Base-by-base conservation (phyloP, 371 early-diverging fungal species). In the Mortierella sp. region DNA sequence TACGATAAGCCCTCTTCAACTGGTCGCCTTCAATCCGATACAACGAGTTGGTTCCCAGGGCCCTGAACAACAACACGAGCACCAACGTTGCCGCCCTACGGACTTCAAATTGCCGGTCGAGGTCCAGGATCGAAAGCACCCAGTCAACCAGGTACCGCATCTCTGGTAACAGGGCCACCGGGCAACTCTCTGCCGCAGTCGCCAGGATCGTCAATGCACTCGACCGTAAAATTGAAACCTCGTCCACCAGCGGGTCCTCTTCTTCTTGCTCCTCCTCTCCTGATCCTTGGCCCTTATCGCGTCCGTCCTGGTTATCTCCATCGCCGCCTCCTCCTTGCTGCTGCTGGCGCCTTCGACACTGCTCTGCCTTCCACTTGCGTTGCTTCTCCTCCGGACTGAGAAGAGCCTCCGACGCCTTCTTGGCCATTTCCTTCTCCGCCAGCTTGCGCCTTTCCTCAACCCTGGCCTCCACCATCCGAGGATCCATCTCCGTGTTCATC, bases 131-230 rank as follows among this genome's bases (percentile, higher is more conserved):
- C 37, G 90, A 90, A 29, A 91, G 85, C 0, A 94, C 83, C 90
- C 94, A 94, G 69, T 91, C 88, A 5, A 92, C 80, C 43, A 97
- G 73, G 70, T 91, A 90, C 37, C 88, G 75, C 68, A 95, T 81
- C 82, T 91, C 91, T 1, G 89, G 88, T 4, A 91, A 79, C 41
- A 97, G 85, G 4, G 95, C 91, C 39, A 88, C 86, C 2, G 96
- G 94, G 64, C 91, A 90, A 7, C 91, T 92, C 85, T 95, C 93
- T 31, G 94, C 95, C 4, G 93, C 90, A 43, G 87, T 88, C 16
- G 94, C 90, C 24, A 96, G 80, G 31, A 97, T 91, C 2, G 95
- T 91, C 53, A 96, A 73, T 6, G 98, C 95, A 29, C 94, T 83
- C 5, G 84, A 87, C 22, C 91, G 88, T 50, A 89, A 64, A 19